Base-by-base conservation (phyloP, 768 basidiomycete genomes). In the Coprinopsis sp. region DNA sequence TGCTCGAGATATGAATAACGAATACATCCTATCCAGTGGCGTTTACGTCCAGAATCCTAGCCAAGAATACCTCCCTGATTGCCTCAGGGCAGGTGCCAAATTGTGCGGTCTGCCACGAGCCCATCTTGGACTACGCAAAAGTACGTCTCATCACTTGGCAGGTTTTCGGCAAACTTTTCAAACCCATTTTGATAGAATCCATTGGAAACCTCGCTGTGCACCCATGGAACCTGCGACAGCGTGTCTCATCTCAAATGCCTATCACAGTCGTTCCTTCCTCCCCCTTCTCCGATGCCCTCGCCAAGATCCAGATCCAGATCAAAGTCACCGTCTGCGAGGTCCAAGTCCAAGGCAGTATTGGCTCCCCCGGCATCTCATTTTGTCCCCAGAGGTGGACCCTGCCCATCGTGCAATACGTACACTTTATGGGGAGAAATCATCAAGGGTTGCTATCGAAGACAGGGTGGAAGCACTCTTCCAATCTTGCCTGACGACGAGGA, bases 381-480 rank as follows among this genome's bases (percentile, higher is more conserved):
- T 39, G 62, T 86, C 33, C 84, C 85, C 4, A 72, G 85, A 31
- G 84, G 84, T 6, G 85, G 84, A 5, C 54, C 61, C 19, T 87
- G 85, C 55, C 60, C 53, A 11, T 64, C 66, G 2, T 87, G 85
- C 51, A 50, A 58, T 3, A 58, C 64, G 0, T 86, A 83, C 54
- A 70, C 69, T 3, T 68, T 87, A 0, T 87, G 84, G 84, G 84
- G 85, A 4, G 84, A 87, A 54, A 59, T 87, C 18, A 63, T 86
- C 23, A 72, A 77, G 12, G 83, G 81, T 2, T 78, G 74, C 53
- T 82, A 78, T 57, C 70, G 82, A 14, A 71, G 82, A 22, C 62
- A 59, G 19, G 52, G 63, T 14, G 68, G 69, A 5, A 64, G 63
- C n/a, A 55, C 58, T 24, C 33, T 56, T 2, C 61, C 61, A 27